A percentile compares a stretch with the other conserved stretches of the same genome.
phyloP scores from a whole-genome alignment of 768 basidiomycete genomes.

The Tulasnella calospora region DNA sequence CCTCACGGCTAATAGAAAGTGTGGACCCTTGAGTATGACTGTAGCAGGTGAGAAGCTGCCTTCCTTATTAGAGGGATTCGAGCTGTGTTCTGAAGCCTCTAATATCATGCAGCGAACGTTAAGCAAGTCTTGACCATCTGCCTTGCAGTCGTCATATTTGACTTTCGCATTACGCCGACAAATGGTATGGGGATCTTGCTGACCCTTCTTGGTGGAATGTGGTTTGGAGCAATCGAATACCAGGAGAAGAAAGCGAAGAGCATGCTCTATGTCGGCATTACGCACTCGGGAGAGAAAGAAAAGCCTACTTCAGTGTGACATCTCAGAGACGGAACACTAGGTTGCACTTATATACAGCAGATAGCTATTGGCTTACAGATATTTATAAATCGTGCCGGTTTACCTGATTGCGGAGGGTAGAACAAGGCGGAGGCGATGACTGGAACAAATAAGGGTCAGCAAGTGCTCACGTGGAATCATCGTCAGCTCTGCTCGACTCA shows the following conservation, averaged over 20 bases:
- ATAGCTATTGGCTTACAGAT: too few species aligned
- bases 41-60: slow-evolving; percentile 63
- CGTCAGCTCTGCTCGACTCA: background rate
- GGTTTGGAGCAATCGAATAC: slow-evolving; percentile 68
- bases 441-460: background rate
- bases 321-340: too few species aligned
- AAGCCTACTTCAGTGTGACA: background rate
- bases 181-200: slow-evolving; percentile 80
- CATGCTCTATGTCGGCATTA: background rate
- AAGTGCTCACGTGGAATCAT: background rate
- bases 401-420: background rate
- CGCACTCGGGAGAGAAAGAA: background rate
- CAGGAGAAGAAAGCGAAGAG: slow-evolving; percentile 29
- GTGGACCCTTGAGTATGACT: slow-evolving; percentile 84
- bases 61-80: background rate
- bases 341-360: too few species aligned
- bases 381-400: too few species aligned
- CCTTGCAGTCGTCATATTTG: slow-evolving; percentile 76
- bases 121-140: slow-evolving; percentile 91
- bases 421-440: background rate
- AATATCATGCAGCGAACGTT: slow-evolving; percentile 50
- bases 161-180: slow-evolving; percentile 68
- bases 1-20: slow-evolving; percentile 89
- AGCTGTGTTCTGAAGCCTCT: slow-evolving; percentile 33
- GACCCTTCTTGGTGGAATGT: slow-evolving; percentile 80